These are phyloP conservation scores for Saccharum officinarum DNA, from an alignment of 176 grass and related monocot genomes.

Conservation along the genomic window DNA sequence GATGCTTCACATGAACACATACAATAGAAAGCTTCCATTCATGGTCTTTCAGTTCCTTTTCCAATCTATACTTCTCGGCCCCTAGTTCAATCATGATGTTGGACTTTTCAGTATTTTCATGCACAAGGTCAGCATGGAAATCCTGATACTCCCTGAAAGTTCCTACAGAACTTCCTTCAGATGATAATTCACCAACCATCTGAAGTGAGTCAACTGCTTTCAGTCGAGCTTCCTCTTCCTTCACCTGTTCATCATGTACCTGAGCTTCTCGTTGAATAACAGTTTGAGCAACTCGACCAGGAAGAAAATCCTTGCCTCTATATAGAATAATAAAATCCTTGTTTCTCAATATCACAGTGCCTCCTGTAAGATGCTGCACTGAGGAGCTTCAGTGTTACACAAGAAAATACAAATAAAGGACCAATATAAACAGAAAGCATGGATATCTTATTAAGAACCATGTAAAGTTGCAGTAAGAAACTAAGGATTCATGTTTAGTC, in stretches of 20 bases:
- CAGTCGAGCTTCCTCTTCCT: conserved; percentile 82
- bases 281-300: conserved; percentile 52
- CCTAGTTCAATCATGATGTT: conserved; percentile 47
- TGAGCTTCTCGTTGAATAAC: conserved; percentile 60
- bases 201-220: conserved; percentile 50
- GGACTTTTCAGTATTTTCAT: conserved; percentile 31
- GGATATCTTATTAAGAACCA: conserved; percentile 7
- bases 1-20: conserved; percentile 35
- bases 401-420: conserved; percentile 36
- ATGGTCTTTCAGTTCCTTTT: conserved; percentile 74
- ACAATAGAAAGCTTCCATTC: conserved; percentile 69
- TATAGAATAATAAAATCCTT: conserved; percentile 90
- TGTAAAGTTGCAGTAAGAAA: conserved; percentile 12
- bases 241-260: conserved; percentile 58
- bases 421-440: conserved; percentile 25
- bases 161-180: conserved; percentile 48
- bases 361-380: conserved; percentile 89
- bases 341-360: conserved; percentile 94
- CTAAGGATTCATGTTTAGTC: background rate
- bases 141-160: conserved; percentile 72
- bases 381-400: conserved; percentile 47
- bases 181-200: conserved; percentile 29
- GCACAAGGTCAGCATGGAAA: conserved; percentile 49
- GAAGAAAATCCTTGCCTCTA: conserved; percentile 96
- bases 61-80: conserved; percentile 61